Evolutionary conservation across 805 yeast genomes (phyloP).

Genomic region (Suhomyces vadensis): DNA sequence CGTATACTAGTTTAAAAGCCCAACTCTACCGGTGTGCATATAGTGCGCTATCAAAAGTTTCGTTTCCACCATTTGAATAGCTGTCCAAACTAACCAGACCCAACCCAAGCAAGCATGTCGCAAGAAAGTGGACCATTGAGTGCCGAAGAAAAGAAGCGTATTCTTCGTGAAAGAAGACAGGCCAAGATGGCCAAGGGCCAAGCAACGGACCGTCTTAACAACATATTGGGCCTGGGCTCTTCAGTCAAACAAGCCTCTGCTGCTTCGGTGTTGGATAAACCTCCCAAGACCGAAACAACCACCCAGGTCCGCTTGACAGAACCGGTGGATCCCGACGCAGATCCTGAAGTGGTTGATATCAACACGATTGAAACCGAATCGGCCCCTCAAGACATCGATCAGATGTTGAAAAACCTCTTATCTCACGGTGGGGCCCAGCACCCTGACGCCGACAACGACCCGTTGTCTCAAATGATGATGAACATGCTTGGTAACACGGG

Average conservation of each 20-base stretch:
- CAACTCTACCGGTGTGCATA: neutral
- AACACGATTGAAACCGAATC: conserved; percentile 17
- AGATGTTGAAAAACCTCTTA: conserved; percentile 34
- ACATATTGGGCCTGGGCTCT: conserved; percentile 39
- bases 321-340: conserved; percentile 24
- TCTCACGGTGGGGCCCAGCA: conserved; percentile 13
- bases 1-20: too few relatives aligned
- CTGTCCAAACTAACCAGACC: too few relatives aligned
- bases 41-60: neutral
- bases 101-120: too few relatives aligned
- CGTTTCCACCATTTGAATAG: too few relatives aligned
- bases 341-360: conserved; percentile 44
- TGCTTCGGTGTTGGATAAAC: conserved; percentile 37
- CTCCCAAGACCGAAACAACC: conserved; percentile 4
- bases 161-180: conserved; percentile 64
- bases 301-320: neutral
- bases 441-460: conserved; percentile 18
- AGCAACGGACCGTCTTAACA: conserved; percentile 54
- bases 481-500: conserved; percentile 18
- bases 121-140: conserved; percentile 21
- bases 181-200: conserved; percentile 60
- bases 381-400: conserved; percentile 31
- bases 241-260: conserved; percentile 34
- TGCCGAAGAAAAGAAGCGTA: conserved; percentile 58
- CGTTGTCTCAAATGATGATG: conserved; percentile 37